Base-by-base conservation (phyloP, 1,284 basidiomycete species). In the Cutaneotrichosporon mucoides region DNA sequence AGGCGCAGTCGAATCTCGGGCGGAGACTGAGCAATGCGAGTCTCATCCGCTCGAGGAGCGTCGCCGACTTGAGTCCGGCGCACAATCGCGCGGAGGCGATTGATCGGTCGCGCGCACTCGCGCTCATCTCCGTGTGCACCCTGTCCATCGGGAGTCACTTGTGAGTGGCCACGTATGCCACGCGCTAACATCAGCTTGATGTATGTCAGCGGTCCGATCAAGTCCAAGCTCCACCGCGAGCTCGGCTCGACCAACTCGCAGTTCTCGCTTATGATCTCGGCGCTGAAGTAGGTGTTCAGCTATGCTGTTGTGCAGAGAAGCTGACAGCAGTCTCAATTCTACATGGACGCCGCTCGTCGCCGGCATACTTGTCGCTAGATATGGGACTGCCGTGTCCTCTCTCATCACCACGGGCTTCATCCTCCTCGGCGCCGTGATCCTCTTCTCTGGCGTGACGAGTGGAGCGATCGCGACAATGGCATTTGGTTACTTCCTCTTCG, bases 271-370 rank as follows among this genome's bases (percentile, higher is more conserved):
- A 78, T 90, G 46, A 83, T 90, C 54, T 86, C 88, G 11, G 87
- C 88, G 0, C 85, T 85, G 67, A 70, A 67, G 71, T 72, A 40
- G 57, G 69, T 57, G 4, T 48, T 8, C 24, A 24, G 24, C 24
- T 24, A 24, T 24, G 11, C 8, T 12, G 9, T 35, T 15, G 34
- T 9, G 13, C 8, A 24, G 1, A 10, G 2, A 43, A 16, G 33
- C 40, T 49, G 13, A 43, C 16, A 35, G 5, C 47, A 87, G 85
- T 57, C 75, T 90, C 41, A 90, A 89, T 69, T 85, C 86, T 61
- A 89, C 88, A 43, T 89, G 88, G 88, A 90, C 88, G 9, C 88
- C 88, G 1, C 80, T 90, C 5, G 80, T 88, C 0, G 87, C 85
- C 12, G 86, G 87, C 4, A 63, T 89, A 11, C 79, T 89, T 47